Evolutionary conservation across 2,329 filamentous ascomycete genomes (phyloP).

Genomic region (Trichoderma simmonsii): DNA sequence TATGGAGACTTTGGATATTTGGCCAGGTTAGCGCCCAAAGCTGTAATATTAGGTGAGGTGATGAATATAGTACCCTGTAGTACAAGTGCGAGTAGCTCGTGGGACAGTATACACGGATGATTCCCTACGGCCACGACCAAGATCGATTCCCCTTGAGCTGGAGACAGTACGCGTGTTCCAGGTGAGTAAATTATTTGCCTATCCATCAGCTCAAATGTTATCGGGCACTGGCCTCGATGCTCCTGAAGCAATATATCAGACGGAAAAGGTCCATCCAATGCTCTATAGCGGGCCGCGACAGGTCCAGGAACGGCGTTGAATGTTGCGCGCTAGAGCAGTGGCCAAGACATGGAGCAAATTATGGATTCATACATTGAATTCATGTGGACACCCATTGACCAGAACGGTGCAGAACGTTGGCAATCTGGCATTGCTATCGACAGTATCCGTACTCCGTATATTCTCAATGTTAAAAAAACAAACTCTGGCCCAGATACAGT

Average conservation of each 20-base stretch:
- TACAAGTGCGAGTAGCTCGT: background rate
- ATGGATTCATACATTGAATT: background rate
- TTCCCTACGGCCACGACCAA: background rate
- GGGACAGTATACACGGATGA: background rate
- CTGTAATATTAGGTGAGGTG: background rate
- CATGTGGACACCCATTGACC: background rate
- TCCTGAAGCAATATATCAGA: background rate
- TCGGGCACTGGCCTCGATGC: background rate
- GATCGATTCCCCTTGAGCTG: background rate
- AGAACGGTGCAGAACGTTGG: background rate
- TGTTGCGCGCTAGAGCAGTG: background rate
- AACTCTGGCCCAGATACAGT: background rate
- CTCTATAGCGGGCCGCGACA: slow-evolving; percentile 2
- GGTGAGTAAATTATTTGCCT: background rate
- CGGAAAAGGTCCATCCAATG: background rate
- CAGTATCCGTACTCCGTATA: background rate
- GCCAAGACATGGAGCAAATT: background rate
- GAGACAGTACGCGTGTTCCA: background rate
- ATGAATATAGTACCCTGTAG: background rate
- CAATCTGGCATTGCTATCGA: background rate
- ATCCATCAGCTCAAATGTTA: background rate
- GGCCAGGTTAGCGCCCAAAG: background rate
- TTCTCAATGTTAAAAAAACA: background rate
- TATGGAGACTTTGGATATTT: background rate
- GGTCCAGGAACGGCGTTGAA: slow-evolving; percentile 1